Percentiles rank a stretch among this genome's conserved stretches.
phyloP scores from a whole-genome alignment of 148 eudicot genomes.

The Persicaria maculosa region DNA sequence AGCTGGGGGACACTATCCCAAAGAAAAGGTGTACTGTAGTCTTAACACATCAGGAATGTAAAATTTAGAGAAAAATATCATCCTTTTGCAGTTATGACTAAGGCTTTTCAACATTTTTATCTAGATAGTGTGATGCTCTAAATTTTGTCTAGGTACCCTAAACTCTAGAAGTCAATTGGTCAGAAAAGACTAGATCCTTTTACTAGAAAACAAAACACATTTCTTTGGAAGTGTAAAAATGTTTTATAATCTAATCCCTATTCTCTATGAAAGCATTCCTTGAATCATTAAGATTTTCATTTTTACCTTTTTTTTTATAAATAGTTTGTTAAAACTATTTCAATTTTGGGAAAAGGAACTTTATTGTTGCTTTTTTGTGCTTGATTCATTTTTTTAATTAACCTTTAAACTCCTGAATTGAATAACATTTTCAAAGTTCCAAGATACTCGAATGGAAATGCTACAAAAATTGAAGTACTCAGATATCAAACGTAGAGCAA shows the following conservation, averaged over 20 bases:
- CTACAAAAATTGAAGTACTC: not conserved
- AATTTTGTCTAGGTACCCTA: not conserved
- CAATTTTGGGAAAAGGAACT: not conserved
- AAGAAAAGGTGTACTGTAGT: not conserved
- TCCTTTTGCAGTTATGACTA: not conserved
- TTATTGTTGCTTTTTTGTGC: not conserved
- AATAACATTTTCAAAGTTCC: not conserved
- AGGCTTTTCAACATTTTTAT: not conserved
- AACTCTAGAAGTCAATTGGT: not conserved
- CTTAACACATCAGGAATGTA: not conserved
- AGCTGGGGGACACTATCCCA: not conserved
- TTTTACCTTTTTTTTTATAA: not conserved
- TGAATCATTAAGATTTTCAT: not conserved
- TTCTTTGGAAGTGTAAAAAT: not conserved
- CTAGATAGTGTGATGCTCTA: not conserved
- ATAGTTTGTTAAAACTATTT: not conserved
- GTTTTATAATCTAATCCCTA: not conserved
- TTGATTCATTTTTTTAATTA: not conserved
- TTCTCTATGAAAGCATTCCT: not conserved
- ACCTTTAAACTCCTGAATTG: not conserved
- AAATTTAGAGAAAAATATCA: not conserved
- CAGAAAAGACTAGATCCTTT: no score
- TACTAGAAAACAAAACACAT: no score
- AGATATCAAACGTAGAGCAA: not conserved
- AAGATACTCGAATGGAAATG: not conserved